phyloP scores from a whole-genome alignment of 768 basidiomycete genomes.

The Podaxis carcinomalis region DNA sequence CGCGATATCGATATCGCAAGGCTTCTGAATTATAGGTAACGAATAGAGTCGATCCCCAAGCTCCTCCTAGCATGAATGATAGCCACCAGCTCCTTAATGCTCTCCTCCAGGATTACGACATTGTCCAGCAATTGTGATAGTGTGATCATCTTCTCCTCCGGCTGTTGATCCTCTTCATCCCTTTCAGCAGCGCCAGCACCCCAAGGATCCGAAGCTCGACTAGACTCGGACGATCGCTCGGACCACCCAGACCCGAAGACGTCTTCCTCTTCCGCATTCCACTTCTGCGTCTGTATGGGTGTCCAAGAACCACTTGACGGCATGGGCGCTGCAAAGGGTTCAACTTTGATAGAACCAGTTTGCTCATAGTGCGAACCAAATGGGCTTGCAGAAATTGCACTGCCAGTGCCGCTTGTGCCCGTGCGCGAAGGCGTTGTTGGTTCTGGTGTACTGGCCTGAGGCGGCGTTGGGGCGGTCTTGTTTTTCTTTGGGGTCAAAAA shows the following conservation, averaged over 20 bases:
- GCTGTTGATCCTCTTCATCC: slow-evolving; percentile 29
- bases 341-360: slow-evolving; percentile 66
- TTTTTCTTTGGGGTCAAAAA: slow-evolving; percentile 78
- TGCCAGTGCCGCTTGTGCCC: background rate
- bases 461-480: slow-evolving; percentile 28
- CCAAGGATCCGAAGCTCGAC: slow-evolving; percentile 8
- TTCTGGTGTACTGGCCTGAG: slow-evolving; percentile 29
- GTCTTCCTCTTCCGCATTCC: slow-evolving; percentile 65
- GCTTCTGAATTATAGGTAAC: slow-evolving; percentile 52
- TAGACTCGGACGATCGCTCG: slow-evolving; percentile 12
- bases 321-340: slow-evolving; percentile 61
- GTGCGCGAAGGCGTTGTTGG: slow-evolving; percentile 46
- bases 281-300: slow-evolving; percentile 44
- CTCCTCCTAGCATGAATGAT: slow-evolving; percentile 80
- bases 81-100: slow-evolving; percentile 87
- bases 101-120: slow-evolving; percentile 91
- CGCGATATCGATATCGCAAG: background rate
- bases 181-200: slow-evolving; percentile 19
- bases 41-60: slow-evolving; percentile 78
- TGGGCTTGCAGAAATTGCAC: slow-evolving; percentile 58
- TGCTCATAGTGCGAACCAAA: slow-evolving; percentile 83
- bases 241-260: slow-evolving; percentile 59
- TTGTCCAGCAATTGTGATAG: slow-evolving; percentile 88
- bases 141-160: slow-evolving; percentile 46
- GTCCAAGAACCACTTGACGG: slow-evolving; percentile 65